Percentiles rank a stretch among this genome's conserved stretches.
Evolutionary conservation across 2,329 filamentous ascomycete species (phyloP).

Genomic region (Camillea tinctor): DNA sequence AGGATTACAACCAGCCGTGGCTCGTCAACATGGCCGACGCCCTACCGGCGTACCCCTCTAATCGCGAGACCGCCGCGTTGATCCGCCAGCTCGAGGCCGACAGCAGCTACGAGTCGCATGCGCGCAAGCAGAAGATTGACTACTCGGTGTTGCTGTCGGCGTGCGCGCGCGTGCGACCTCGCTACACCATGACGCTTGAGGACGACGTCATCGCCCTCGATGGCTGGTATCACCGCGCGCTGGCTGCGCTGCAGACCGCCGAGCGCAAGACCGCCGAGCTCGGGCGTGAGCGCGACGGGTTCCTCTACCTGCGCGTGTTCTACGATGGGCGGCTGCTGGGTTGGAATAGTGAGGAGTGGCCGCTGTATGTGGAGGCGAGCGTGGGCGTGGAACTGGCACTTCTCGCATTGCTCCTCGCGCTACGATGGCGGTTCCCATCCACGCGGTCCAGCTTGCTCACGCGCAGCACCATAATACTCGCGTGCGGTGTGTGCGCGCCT

Average conservation of each 20-base stretch:
- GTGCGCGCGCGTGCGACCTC: constrained; percentile 19
- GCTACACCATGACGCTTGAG: constrained; percentile 26
- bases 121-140: constrained; percentile 22
- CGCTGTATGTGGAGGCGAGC: constrained; percentile 10
- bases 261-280: constrained; percentile 16
- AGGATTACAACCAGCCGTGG: constrained; percentile 20
- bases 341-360: constrained; percentile 30
- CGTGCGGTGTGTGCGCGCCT: constrained; percentile 20
- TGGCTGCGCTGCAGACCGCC: constrained; percentile 16
- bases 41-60: constrained; percentile 19
- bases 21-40: constrained; percentile 21
- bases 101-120: constrained; percentile 9
- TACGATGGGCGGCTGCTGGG: constrained; percentile 29
- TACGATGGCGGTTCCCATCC: constrained; percentile 12
- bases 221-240: constrained; percentile 24
- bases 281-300: constrained; percentile 10
- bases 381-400: too few species aligned
- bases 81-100: constrained; percentile 3
- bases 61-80: constrained; percentile 7
- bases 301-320: constrained; percentile 28
- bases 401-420: background rate
- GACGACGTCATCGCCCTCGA: constrained; percentile 30
- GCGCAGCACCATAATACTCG: background rate
- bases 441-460: constrained; percentile 9
- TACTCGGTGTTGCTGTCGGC: constrained; percentile 25